Evolutionary conservation across 768 basidiomycete species (phyloP).

Genomic region (button mushroom (Agaricus bisporus)): DNA sequence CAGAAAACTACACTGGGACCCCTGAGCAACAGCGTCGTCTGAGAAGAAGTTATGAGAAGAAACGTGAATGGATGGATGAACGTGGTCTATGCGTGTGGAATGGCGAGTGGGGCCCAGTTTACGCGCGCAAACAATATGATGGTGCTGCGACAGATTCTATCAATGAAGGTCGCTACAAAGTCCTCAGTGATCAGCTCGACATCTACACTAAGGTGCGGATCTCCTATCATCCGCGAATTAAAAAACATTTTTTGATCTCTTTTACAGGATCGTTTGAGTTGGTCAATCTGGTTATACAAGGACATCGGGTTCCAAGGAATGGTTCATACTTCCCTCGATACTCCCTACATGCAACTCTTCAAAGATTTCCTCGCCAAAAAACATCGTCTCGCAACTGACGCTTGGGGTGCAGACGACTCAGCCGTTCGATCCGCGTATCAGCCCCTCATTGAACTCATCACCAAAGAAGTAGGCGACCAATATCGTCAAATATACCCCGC

Average conservation of each 20-base stretch:
- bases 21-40: conserved; percentile 48
- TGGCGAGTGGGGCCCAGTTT: conserved; percentile 83
- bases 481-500: conserved; percentile 54
- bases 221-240: not conserved
- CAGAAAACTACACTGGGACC: conserved; percentile 46
- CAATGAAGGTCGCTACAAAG: conserved; percentile 58
- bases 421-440: conserved; percentile 53
- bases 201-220: conserved; percentile 56
- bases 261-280: conserved; percentile 56
- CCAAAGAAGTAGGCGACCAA: conserved; percentile 44
- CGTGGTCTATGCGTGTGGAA: conserved; percentile 66
- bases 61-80: conserved; percentile 73
- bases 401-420: conserved; percentile 69
- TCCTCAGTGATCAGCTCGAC: conserved; percentile 66
- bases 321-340: conserved; percentile 64
- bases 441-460: conserved; percentile 59
- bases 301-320: conserved; percentile 86
- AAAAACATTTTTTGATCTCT: not conserved
- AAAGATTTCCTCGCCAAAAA: conserved; percentile 69
- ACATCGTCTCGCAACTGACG: conserved; percentile 68
- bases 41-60: conserved; percentile 59
- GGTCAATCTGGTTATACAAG: conserved; percentile 88
- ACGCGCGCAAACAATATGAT: conserved; percentile 56
- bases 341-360: conserved; percentile 69
- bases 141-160: conserved; percentile 56